phyloP scores from a whole-genome alignment of 2,329 filamentous ascomycete species.

The Fusarium protoensiforme region DNA sequence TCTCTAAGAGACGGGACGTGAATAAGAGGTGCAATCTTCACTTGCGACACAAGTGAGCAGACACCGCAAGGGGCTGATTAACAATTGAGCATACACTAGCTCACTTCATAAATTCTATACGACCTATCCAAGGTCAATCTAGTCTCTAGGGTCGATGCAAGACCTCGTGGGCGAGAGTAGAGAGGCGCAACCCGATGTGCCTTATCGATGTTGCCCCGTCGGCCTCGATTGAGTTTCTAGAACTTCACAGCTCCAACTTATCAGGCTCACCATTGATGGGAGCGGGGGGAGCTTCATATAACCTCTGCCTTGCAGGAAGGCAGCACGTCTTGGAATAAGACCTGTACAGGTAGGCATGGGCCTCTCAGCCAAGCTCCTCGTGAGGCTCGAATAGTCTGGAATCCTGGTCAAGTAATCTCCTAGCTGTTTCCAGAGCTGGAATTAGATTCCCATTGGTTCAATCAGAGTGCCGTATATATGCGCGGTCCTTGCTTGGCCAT shows the following conservation, averaged over 20 bases:
- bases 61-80: background rate
- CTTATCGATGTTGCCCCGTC: background rate
- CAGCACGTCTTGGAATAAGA: background rate
- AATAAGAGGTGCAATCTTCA: background rate
- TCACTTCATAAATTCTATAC: background rate
- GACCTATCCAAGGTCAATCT: background rate
- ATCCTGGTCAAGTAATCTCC: background rate
- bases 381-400: background rate
- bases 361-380: background rate
- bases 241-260: background rate
- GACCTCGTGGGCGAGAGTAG: background rate
- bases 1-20: background rate
- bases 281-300: background rate
- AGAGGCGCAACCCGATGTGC: background rate
- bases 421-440: background rate
- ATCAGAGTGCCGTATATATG: background rate
- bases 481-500: background rate
- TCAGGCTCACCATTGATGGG: background rate
- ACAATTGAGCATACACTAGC: background rate
- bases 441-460: background rate
- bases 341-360: background rate
- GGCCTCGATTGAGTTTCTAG: background rate
- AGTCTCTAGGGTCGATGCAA: background rate
- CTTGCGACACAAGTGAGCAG: background rate
- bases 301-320: background rate